Conservation (phyloP, 2,329 filamentous ascomycete genomes). For the Sporothrix pallida region DNA sequence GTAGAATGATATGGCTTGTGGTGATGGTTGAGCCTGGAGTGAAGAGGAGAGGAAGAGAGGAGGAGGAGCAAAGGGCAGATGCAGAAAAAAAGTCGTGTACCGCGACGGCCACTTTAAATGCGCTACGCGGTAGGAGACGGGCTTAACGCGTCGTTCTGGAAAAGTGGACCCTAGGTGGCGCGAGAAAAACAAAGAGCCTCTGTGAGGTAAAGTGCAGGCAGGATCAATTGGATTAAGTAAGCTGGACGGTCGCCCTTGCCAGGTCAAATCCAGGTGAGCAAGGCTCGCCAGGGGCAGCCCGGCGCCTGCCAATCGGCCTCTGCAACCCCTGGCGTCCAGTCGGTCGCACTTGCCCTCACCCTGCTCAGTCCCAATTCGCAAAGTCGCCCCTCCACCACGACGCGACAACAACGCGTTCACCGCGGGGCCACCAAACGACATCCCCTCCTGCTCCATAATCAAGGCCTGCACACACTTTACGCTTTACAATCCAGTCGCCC, state of each 20-base stretch:
- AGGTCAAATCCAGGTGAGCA: neutral
- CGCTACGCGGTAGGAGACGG: slow-evolving; percentile 34
- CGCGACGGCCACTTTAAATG: slow-evolving; percentile 39
- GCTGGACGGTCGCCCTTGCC: slow-evolving; percentile 21
- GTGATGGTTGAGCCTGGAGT: slow-evolving; percentile 29
- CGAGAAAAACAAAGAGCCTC: slow-evolving; percentile 35
- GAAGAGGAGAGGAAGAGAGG: slow-evolving; percentile 15
- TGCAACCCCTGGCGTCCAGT: neutral
- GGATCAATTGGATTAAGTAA: slow-evolving; percentile 18
- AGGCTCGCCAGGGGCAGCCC: neutral
- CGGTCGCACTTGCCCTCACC: slow-evolving; percentile 4
- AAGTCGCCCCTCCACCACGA: slow-evolving; percentile 21
- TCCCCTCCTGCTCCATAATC: slow-evolving; percentile 16
- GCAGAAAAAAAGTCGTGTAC: slow-evolving; percentile 35
- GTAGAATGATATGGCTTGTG: slow-evolving; percentile 8
- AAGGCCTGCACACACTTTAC: slow-evolving; percentile 30
- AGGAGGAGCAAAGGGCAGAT: slow-evolving; percentile 24
- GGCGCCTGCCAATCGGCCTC: neutral
- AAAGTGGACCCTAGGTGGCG: slow-evolving; percentile 35
- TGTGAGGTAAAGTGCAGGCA: neutral
- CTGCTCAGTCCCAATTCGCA: neutral
- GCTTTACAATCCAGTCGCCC: slow-evolving; percentile 24
- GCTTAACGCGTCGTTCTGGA: slow-evolving; percentile 34
- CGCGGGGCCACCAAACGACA: slow-evolving; percentile 10
- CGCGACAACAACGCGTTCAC: slow-evolving; percentile 33